A percentile compares a stretch with the other conserved stretches of the same genome.
Conservation (phyloP, 2,329 filamentous ascomycete genomes). For the Fusarium nematophilum region DNA sequence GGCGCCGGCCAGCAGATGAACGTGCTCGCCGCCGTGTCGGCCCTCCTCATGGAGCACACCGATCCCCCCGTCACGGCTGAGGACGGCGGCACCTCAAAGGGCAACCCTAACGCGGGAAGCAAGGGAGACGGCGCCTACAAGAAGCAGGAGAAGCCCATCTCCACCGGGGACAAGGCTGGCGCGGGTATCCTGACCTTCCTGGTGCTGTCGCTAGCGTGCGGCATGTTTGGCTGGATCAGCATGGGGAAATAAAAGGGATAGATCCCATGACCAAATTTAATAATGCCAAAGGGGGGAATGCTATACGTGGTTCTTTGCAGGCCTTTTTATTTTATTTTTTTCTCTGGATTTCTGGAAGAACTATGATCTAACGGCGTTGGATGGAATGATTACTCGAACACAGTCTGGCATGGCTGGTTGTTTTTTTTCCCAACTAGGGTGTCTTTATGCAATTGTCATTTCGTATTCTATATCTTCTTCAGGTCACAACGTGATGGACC, state of each 20-base stretch:
- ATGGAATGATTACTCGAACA: slow-evolving; percentile 36
- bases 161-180: slow-evolving; percentile 58
- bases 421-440: slow-evolving; percentile 6
- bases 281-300: slow-evolving; percentile 19
- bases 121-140: slow-evolving; percentile 51
- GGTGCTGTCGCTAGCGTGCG: slow-evolving; percentile 53
- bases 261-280: slow-evolving; percentile 13
- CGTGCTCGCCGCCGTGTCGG: slow-evolving; percentile 65
- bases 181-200: slow-evolving; percentile 60
- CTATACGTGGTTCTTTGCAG: slow-evolving; percentile 25
- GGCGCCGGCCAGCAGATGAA: slow-evolving; percentile 72
- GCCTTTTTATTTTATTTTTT: slow-evolving; percentile 7
- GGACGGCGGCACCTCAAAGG: slow-evolving; percentile 64
- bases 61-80: slow-evolving; percentile 57
- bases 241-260: slow-evolving; percentile 47
- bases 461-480: not conserved
- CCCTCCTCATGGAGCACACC: slow-evolving; percentile 58
- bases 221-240: slow-evolving; percentile 63
- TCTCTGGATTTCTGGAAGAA: slow-evolving; percentile 30
- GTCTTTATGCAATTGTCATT: slow-evolving; percentile 20
- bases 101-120: slow-evolving; percentile 56
- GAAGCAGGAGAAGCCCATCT: slow-evolving; percentile 50
- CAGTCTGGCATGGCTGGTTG: slow-evolving; percentile 36
- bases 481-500: too few relatives aligned
- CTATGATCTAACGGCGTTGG: slow-evolving; percentile 37